Evolutionary conservation across 2,329 filamentous ascomycete species (phyloP), one percentile per base, ranked within the genome.

Genomic region (Pseudofabraea citricarpa): DNA sequence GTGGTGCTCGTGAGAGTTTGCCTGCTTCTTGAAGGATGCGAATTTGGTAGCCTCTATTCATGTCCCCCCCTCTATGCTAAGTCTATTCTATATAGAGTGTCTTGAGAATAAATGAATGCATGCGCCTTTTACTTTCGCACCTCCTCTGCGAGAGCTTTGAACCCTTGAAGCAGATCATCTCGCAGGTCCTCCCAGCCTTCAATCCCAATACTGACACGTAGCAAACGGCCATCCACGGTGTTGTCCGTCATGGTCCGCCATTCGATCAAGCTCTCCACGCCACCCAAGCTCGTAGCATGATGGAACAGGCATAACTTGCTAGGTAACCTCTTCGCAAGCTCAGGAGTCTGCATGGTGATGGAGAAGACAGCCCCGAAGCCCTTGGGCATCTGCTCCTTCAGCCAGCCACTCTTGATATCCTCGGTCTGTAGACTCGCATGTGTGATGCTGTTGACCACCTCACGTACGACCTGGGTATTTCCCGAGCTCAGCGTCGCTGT

Each of bases 241-340:
- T 66, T 57, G 70, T 98, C 93, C 46, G 82, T 84, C 88, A 98
- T 93, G 37, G 85, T 79, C 46, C 93, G 75, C 93, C 93, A 98
- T 75, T 98, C 93, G 55, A 98, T 90, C 70, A 97, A 67, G 59
- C 88, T 93, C 75, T 97, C 93, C 8, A 97, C 89, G 4, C 93
- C 91, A 2, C 93, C 93, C 21, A 97, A 67, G 63, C 87, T 94
- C 2, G 93, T 98, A 5, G 93, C 93, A 65, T 98, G 93, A 56
- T 95, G 88, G 70, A 97, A 97, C 35, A 95, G 74, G 2, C 72
- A 62, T 61, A 97, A 67, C 64, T 87, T 86, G 58, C 83, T 86
- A 3, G 93, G 93, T 50, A 98, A 66, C 22, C 70, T 64, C 52
- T 74, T 77, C 3, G 93, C 90, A 40, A 76, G 60, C 1, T 71